Base-by-base conservation (phyloP, 768 basidiomycete species). In the Suillus subaureus region DNA sequence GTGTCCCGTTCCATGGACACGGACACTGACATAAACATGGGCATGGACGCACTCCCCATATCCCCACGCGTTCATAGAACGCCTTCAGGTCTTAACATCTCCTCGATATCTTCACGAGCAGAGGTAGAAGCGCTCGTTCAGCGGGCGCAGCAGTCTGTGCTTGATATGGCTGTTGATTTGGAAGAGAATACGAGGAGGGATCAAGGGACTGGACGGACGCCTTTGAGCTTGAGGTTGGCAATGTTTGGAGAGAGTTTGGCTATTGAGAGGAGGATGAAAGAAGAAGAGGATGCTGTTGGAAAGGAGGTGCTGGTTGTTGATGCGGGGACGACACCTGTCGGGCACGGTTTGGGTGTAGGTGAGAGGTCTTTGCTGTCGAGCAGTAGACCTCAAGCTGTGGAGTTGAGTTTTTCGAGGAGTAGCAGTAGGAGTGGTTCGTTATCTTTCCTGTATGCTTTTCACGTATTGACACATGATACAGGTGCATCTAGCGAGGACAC, bases 161-260 rank as follows among this genome's bases (percentile, higher is more conserved):
- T 95, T 56, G 87, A 87, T 35, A 80, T 90, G 77, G 86, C 84
- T 13, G 79, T 81, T 70, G 70, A 70, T 63, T 64, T 77, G n/a
- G 81, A 81, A 28, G 85, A 82, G 74, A 72, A 47, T 23, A 71
- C 74, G 15, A 68, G 75, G 55, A 75, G 58, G 47, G 70, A 75
- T 40, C 54, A 74, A 3, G 79, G 72, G 62, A 81, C 78, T 5
- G 85, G 83, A 21, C 81, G 85, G 66, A 86, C 87, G 16, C 89
- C 90, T 39, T 80, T 98, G 26, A 92, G 93, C 65, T 94, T 92
- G 26, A 87, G 86, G 69, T 83, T 99, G 12, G 96, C 96, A 6
- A 93, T 92, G 18, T 95, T 94, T 69, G 96, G 96, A 2, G 92
- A 96, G 77, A 93, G 86, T 74, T 75, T 97, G 56, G 91, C 88